A percentile compares a stretch with the other conserved stretches of the same genome.
phyloP scores from a whole-genome alignment of 352 stramenopile genomes.

The Blastocystis sp. region DNA sequence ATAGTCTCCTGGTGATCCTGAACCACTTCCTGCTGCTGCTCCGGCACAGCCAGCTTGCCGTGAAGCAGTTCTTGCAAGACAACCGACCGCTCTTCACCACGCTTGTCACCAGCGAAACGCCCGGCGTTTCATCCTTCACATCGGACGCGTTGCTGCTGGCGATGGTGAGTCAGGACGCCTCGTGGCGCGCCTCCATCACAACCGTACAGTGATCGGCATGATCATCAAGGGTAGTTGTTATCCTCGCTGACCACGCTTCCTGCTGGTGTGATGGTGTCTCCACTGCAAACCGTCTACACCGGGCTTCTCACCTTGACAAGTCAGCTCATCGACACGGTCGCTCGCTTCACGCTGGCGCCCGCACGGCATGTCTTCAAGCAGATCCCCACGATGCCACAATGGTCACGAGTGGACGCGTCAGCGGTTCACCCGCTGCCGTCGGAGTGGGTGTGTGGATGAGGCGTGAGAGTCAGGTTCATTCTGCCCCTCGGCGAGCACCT shows the following conservation, averaged over 20 bases:
- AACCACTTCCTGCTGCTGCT: conserved; percentile 12
- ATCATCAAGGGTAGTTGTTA: neutral
- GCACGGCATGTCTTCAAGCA: neutral
- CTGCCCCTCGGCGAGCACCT: conserved; percentile 29
- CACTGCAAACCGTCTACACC: neutral
- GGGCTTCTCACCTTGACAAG: neutral
- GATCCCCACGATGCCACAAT: neutral
- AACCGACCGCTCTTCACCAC: neutral
- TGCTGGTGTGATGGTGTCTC: neutral
- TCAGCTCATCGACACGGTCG: neutral
- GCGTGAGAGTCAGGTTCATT: neutral
- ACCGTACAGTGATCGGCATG: neutral
- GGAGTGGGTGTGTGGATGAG: neutral
- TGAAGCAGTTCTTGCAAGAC: neutral
- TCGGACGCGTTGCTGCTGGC: neutral
- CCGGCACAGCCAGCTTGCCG: neutral
- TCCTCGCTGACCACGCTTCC: neutral
- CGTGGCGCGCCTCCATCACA: neutral
- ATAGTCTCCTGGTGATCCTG: neutral
- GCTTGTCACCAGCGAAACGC: neutral
- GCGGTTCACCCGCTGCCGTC: conserved; percentile 3
- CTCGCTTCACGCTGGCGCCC: neutral
- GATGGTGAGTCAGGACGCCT: neutral
- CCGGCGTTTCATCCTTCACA: neutral
- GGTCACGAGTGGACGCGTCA: neutral